phyloP scores from a whole-genome alignment of 2,329 filamentous ascomycete genomes.

The Claviceps maximensis region DNA sequence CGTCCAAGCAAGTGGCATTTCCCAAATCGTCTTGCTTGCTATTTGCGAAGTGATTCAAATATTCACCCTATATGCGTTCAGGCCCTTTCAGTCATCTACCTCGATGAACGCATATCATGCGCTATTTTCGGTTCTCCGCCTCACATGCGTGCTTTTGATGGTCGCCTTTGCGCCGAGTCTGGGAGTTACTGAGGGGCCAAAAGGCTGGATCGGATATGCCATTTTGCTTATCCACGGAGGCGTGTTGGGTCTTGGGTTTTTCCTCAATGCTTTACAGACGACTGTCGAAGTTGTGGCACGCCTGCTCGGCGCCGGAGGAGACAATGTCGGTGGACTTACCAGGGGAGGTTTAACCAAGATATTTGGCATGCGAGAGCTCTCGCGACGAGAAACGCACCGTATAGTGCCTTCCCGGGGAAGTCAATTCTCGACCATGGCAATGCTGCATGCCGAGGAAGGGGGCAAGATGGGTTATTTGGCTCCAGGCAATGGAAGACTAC shows the following conservation, averaged over 20 bases:
- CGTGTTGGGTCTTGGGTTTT: slow-evolving; percentile 82
- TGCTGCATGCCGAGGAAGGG: slow-evolving; percentile 53
- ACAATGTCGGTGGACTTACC: slow-evolving; percentile 54
- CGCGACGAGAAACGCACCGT: slow-evolving; percentile 53
- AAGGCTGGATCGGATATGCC: slow-evolving; percentile 90
- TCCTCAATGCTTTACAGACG: slow-evolving; percentile 82
- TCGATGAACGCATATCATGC: slow-evolving; percentile 97
- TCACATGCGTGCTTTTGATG: slow-evolving; percentile 63
- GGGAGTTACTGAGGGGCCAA: slow-evolving; percentile 61
- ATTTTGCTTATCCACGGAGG: slow-evolving; percentile 77
- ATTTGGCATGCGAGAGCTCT: slow-evolving; percentile 82
- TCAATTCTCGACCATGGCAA: slow-evolving; percentile 69
- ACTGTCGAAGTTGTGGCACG: slow-evolving; percentile 78
- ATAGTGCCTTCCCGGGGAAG: slow-evolving; percentile 59
- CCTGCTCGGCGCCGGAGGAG: slow-evolving; percentile 68
- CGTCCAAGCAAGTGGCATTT: slow-evolving; percentile 83
- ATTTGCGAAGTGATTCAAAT: slow-evolving; percentile 90
- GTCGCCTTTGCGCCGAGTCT: slow-evolving; percentile 76
- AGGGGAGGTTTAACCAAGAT: slow-evolving; percentile 79
- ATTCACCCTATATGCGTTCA: slow-evolving; percentile 76
- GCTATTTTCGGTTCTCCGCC: slow-evolving; percentile 65
- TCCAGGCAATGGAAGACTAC: slow-evolving; percentile 35
- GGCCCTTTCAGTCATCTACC: slow-evolving; percentile 78
- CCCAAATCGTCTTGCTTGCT: slow-evolving; percentile 80
- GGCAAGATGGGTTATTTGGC: slow-evolving; percentile 47